These are phyloP conservation scores for Saturnispora dispora DNA, from an alignment of 805 yeast genomes.

Conservation along the genomic window DNA sequence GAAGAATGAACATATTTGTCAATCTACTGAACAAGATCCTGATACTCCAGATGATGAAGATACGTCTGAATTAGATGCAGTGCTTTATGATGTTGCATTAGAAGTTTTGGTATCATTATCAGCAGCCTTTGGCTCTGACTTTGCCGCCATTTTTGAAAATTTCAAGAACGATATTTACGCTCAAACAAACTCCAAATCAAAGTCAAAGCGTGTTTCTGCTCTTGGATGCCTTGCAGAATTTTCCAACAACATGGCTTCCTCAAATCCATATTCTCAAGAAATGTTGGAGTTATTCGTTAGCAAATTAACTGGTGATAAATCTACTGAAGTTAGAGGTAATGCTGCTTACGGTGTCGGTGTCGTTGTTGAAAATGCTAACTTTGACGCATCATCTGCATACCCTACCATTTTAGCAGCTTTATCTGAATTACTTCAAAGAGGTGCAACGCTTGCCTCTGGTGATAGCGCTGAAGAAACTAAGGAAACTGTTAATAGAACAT, in stretches of 20 bases:
- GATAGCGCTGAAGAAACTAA: conserved; percentile 68
- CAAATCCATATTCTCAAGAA: conserved; percentile 60
- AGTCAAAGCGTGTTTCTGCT: conserved; percentile 70
- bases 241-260: conserved; percentile 57
- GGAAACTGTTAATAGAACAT: conserved; percentile 73
- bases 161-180: conserved; percentile 57
- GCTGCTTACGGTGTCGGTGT: conserved; percentile 95
- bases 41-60: conserved; percentile 34
- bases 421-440: conserved; percentile 62
- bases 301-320: conserved; percentile 63
- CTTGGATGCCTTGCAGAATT: conserved; percentile 91
- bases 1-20: conserved; percentile 78
- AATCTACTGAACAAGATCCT: conserved; percentile 51
- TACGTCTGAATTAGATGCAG: conserved; percentile 52
- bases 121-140: conserved; percentile 68
- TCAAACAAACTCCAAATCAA: conserved; percentile 52
- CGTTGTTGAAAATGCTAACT: conserved; percentile 42
- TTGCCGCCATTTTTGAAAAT: conserved; percentile 56
- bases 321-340: conserved; percentile 84
- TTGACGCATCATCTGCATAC: conserved; percentile 54
- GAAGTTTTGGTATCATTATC: conserved; percentile 79
- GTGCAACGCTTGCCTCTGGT: conserved; percentile 57
- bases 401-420: conserved; percentile 58
- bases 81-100: conserved; percentile 73
- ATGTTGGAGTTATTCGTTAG: conserved; percentile 61